Percentiles rank a stretch among this genome's conserved stretches.
phyloP scores from a whole-genome alignment of 371 early-diverging fungal species.

The Mortierella sp. region DNA sequence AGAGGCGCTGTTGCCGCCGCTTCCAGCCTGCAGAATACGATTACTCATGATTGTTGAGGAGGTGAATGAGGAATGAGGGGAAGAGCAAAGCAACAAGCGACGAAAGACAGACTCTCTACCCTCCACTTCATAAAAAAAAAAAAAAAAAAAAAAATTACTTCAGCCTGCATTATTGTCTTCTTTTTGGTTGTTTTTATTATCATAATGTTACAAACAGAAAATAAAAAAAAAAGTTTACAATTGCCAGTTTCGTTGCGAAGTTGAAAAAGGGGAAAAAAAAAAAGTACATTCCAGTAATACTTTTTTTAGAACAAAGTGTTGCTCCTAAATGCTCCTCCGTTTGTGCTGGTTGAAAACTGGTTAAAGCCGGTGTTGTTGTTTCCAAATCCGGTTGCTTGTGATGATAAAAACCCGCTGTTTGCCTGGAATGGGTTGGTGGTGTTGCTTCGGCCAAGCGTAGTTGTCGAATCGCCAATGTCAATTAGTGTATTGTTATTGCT shows the following conservation, averaged over 20 bases:
- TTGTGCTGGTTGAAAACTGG: slow-evolving; percentile 23
- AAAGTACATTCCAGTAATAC: neutral
- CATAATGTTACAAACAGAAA: neutral
- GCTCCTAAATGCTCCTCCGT: slow-evolving; percentile 36
- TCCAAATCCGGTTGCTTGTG: slow-evolving; percentile 41
- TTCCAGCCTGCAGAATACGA: slow-evolving; percentile 41
- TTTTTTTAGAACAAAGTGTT: slow-evolving; percentile 38
- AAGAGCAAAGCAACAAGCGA: neutral
- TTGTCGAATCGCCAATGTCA: slow-evolving; percentile 26
- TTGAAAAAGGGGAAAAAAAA: too few species aligned
- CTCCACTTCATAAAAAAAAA: neutral
- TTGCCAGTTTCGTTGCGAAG: neutral
- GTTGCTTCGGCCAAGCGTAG: slow-evolving; percentile 21
- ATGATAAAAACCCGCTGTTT: slow-evolving; percentile 29
- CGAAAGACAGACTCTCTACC: neutral
- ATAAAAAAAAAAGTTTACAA: neutral
- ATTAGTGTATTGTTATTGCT: slow-evolving; percentile 37
- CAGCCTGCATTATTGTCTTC: slow-evolving; percentile 4
- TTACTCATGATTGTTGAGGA: slow-evolving; percentile 32
- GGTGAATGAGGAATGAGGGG: slow-evolving; percentile 7
- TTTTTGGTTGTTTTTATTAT: slow-evolving; percentile 3
- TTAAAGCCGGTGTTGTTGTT: slow-evolving; percentile 8
- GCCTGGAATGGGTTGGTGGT: slow-evolving; percentile 50
- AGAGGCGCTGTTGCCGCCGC: slow-evolving; percentile 11
- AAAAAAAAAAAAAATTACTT: neutral